These are phyloP conservation scores for Chaetomium tenue DNA, from an alignment of 495 filamentous ascomycete genomes.

Conservation along the genomic window DNA sequence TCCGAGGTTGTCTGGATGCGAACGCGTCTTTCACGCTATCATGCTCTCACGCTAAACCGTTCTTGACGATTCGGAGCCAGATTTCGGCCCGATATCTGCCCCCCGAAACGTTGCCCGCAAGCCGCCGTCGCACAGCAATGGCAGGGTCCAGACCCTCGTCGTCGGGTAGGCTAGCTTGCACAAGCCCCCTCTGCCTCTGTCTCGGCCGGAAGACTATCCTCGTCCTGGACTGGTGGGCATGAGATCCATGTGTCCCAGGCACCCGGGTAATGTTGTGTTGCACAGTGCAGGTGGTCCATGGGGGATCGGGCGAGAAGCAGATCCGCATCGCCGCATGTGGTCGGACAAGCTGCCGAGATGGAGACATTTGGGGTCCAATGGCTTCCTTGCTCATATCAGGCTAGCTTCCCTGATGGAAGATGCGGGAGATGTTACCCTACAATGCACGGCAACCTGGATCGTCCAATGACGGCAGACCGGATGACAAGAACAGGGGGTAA, in stretches of 20 bases:
- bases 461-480: constrained; percentile 10
- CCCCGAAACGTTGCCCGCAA: constrained; percentile 3
- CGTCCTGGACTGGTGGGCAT: not conserved
- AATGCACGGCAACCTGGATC: constrained; percentile 1
- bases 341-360: constrained; percentile 11
- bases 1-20: not conserved
- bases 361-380: not conserved
- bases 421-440: constrained; percentile 21
- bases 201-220: constrained; percentile 14
- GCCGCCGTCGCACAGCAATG: not conserved
- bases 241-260: not conserved
- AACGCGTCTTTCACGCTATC: not conserved
- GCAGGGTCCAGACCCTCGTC: not conserved
- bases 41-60: constrained; percentile 6
- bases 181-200: not conserved
- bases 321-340: constrained; percentile 1
- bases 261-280: not conserved
- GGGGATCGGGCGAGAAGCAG: not conserved
- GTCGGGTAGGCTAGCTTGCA: not conserved
- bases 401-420: not conserved
- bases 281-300: no score
- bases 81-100: constrained; percentile 17
- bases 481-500: not conserved
- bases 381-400: not conserved
- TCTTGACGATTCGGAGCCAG: not conserved